Percentiles rank a stretch among this genome's conserved stretches.
Conservation (phyloP, 164 flowering plant species). For the Nelumbo lutea region DNA sequence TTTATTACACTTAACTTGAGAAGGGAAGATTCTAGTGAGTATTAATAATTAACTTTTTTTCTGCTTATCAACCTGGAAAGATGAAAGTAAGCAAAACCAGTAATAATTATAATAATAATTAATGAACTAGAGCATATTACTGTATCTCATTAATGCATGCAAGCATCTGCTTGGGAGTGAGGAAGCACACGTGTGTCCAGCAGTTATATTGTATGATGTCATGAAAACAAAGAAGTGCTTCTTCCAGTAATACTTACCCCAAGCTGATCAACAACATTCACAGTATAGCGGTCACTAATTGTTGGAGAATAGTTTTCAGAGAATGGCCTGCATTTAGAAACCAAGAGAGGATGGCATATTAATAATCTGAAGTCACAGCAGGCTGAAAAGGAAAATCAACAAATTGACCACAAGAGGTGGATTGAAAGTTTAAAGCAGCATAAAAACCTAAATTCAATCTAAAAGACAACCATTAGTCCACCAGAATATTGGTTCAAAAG, state of each 20-base stretch:
- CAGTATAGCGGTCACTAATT: slow-evolving; percentile 62
- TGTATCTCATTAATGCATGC: no score
- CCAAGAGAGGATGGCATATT: background rate
- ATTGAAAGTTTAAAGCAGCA: background rate
- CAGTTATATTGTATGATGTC: no score
- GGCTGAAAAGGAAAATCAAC: background rate
- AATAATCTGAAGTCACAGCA: background rate
- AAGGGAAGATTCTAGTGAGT: no score
- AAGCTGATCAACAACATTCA: slow-evolving; percentile 60
- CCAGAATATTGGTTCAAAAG: background rate
- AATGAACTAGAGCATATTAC: no score
- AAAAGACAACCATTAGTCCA: background rate
- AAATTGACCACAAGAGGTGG: background rate
- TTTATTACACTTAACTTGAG: no score
- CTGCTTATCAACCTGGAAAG: no score
- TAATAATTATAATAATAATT: no score
- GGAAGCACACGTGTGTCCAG: no score
- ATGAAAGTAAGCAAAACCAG: no score
- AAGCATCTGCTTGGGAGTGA: no score
- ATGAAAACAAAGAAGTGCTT: background rate
- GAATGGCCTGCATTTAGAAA: slow-evolving; percentile 56
- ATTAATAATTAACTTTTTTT: no score
- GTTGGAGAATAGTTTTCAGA: slow-evolving; percentile 43
- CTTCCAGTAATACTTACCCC: slow-evolving; percentile 45
- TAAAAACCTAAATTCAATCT: background rate